These are phyloP conservation scores for Geotrichum citri-aurantii DNA, from an alignment of 1,139 yeast genomes.

Conservation along the genomic window DNA sequence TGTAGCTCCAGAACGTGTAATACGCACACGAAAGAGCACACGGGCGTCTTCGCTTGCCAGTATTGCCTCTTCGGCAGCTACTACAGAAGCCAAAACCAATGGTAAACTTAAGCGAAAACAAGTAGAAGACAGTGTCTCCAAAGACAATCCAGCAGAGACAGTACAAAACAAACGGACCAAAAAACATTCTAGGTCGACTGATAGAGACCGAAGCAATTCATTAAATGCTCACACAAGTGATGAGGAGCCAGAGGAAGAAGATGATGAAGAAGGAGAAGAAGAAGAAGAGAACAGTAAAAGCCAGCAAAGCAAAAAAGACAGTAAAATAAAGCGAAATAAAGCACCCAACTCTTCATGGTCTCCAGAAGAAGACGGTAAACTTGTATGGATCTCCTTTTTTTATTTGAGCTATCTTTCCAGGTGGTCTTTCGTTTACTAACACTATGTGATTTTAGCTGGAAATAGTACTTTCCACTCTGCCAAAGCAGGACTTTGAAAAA, in stretches of 20 bases:
- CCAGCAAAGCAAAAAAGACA: conserved; percentile 3
- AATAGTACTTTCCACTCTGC: conserved; percentile 32
- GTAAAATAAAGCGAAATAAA: conserved; percentile 7
- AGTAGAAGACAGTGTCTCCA: neutral
- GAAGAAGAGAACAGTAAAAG: conserved; percentile 4
- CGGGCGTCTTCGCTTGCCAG: neutral
- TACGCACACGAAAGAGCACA: neutral
- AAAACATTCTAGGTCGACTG: neutral
- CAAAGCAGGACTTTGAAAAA: conserved; percentile 34
- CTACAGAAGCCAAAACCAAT: neutral
- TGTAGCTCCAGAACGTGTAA: neutral
- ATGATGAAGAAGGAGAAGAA: conserved; percentile 10
- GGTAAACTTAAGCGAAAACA: neutral
- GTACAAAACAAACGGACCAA: neutral
- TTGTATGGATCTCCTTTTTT: conserved; percentile 53
- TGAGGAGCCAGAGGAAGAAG: conserved; percentile 1
- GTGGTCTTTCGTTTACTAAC: neutral
- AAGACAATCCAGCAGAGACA: neutral
- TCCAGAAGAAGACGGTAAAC: conserved; percentile 75
- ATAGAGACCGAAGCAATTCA: neutral
- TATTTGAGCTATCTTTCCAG: neutral
- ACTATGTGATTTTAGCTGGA: conserved; percentile 24
- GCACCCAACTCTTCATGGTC: conserved; percentile 47
- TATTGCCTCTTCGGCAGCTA: neutral
- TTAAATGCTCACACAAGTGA: neutral